A percentile compares a stretch with the other conserved stretches of the same genome.
Conservation (phyloP, 2,329 filamentous ascomycete species). For the Tolypocladium nubicola region DNA sequence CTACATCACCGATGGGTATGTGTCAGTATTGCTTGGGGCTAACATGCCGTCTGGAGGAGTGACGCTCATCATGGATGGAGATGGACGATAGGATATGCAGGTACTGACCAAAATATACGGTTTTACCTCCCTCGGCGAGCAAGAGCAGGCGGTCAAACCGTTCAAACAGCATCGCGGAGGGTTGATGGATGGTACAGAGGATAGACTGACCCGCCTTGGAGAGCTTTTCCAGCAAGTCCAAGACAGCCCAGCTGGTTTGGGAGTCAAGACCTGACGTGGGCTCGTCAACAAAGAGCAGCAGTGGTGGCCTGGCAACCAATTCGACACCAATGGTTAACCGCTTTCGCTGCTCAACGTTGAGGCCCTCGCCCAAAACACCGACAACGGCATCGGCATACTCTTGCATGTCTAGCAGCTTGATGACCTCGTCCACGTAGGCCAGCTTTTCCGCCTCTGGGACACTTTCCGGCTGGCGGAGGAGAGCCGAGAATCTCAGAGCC, state of each 20-base stretch:
- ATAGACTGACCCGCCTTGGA: slow-evolving; percentile 36
- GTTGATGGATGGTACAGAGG: slow-evolving; percentile 41
- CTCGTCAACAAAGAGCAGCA: slow-evolving; percentile 44
- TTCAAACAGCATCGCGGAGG: slow-evolving; percentile 27
- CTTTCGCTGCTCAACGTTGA: slow-evolving; percentile 41
- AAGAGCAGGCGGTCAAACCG: slow-evolving; percentile 47
- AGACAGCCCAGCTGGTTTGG: slow-evolving; percentile 60
- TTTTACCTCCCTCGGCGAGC: slow-evolving; percentile 32
- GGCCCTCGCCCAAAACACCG: slow-evolving; percentile 27
- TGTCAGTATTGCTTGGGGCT: too few species aligned
- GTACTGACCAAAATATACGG: slow-evolving; percentile 21
- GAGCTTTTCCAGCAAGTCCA: slow-evolving; percentile 60
- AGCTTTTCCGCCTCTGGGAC: slow-evolving; percentile 6
- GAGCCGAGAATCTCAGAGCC: neutral
- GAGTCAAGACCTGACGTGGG: slow-evolving; percentile 45
- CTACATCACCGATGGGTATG: neutral
- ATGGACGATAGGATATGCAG: neutral
- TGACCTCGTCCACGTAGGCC: slow-evolving; percentile 28
- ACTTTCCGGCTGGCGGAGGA: neutral
- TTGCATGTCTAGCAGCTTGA: slow-evolving; percentile 34
- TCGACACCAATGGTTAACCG: slow-evolving; percentile 40
- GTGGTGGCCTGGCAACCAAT: slow-evolving; percentile 29
- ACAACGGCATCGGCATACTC: slow-evolving; percentile 45
- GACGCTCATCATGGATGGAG: too few species aligned
- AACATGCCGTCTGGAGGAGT: too few species aligned